Evolutionary conservation across 169 alveolate species (phyloP), one percentile per base, ranked within the genome.

Genomic region (Eimeria brunetti): DNA sequence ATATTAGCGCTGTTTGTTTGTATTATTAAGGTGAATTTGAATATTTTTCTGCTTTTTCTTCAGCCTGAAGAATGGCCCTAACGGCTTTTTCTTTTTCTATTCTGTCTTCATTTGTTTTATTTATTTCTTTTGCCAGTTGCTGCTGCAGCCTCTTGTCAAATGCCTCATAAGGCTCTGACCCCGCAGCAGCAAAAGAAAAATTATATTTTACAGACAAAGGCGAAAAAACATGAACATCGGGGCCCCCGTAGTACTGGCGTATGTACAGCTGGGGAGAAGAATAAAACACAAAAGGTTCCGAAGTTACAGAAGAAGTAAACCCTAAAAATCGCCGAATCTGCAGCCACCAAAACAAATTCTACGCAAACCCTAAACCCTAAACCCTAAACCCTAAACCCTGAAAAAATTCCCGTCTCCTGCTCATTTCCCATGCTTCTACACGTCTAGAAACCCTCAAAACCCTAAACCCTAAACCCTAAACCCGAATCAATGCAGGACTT

Each of bases 201-300:
- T 97, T 96, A 62, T 97, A 95, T 51, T 94, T 95, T n/a, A 96
- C 96, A 53, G 95, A 96, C 84, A 98, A 56, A 44, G 98, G 97
- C 38, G 96, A 95, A 33, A 96, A 88, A 76, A 97, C 91, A 41
- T 97, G 97, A 49, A 97, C 96, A 75, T 98, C 99, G 0, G 98
- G 98, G 67, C 97, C 99, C 1, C 98, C 99, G 67, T 94, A 94
- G 88, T 98, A 98, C 60, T 97, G 96, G 76, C 99, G 94, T 49
- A 98, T 94, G 81, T 97, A 97, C 53, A 96, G 97, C 30, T 97
- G 96, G 49, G 94, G 92, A 16, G 89, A 94, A 16, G 91, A 53
- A 81, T 97, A 97, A 88, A 98, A 98, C 18, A 98, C 98, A 88
- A 97, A 98, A 6, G 99, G 99, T 73, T 97, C 97, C 88, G 96